Percentiles rank a stretch among this genome's conserved stretches.
These are phyloP conservation scores for Corchorus olitorius DNA, from an alignment of 345 rosid species.

Conservation along the genomic window DNA sequence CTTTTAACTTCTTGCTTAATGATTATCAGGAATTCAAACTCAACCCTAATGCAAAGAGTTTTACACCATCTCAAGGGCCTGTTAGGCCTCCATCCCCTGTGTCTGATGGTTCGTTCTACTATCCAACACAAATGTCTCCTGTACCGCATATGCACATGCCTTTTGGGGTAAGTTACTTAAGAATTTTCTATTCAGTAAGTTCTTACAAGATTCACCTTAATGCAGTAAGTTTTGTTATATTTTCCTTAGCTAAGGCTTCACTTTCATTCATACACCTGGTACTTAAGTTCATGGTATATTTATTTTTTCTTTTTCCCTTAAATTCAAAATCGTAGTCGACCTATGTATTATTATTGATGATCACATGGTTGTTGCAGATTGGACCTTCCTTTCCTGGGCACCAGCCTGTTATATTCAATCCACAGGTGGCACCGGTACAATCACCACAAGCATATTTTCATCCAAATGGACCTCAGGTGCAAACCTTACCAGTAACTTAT, in stretches of 20 bases:
- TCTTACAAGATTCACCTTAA: background rate
- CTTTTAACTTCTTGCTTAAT: slow-evolving; percentile 1
- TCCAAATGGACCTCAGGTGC: slow-evolving; percentile 77
- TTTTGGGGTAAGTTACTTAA: slow-evolving; percentile 60
- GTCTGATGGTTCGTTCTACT: slow-evolving; percentile 69
- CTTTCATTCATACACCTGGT: too few species aligned
- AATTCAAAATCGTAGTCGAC: background rate
- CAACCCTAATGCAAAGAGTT: slow-evolving; percentile 94
- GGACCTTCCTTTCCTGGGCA: slow-evolving; percentile 67
- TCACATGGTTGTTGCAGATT: slow-evolving; percentile 45
- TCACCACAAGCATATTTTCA: slow-evolving; percentile 68
- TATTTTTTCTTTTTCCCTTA: too few species aligned
- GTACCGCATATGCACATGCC: slow-evolving; percentile 76
- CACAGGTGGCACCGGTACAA: slow-evolving; percentile 57
- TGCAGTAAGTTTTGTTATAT: background rate
- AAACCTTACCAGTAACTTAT: slow-evolving; percentile 9
- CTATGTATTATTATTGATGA: background rate
- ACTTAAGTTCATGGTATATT: too few species aligned
- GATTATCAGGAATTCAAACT: slow-evolving; percentile 81
- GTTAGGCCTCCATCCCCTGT: slow-evolving; percentile 65
- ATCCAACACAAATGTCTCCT: slow-evolving; percentile 46
- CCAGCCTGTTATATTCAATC: slow-evolving; percentile 65
- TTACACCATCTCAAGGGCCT: slow-evolving; percentile 56
- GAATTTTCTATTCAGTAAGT: background rate
- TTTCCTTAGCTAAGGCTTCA: too few species aligned